A percentile compares a stretch with the other conserved stretches of the same genome.
Conservation (phyloP, 208 protist genomes). For the Porcisia deanei region DNA sequence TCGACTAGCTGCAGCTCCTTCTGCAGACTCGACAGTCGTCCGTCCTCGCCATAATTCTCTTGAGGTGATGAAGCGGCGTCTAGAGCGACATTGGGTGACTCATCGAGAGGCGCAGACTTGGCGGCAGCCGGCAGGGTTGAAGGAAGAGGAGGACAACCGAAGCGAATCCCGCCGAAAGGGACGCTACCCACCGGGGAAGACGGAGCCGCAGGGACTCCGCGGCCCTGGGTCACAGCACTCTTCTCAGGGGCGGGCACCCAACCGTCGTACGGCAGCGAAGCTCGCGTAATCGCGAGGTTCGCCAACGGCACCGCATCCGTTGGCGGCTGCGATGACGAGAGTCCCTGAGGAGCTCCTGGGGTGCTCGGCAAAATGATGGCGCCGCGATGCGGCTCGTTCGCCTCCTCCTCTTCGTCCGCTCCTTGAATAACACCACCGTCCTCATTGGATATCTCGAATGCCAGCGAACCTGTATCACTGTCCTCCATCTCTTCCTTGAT, state of each 20-base stretch:
- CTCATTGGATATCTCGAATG: background rate
- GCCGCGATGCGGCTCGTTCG: constrained; percentile 18
- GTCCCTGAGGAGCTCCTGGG: background rate
- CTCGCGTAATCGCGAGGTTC: background rate
- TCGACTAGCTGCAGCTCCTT: constrained; percentile 6
- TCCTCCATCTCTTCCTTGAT: constrained; percentile 9
- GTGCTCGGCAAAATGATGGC: constrained; percentile 12
- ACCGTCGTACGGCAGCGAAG: background rate
- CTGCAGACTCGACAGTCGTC: constrained; percentile 12
- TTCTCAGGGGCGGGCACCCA: background rate
- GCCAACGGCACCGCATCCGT: background rate
- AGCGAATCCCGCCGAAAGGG: background rate
- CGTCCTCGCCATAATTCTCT: constrained; percentile 13
- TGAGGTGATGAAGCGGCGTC: background rate
- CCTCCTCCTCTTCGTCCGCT: constrained; percentile 3
- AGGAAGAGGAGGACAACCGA: background rate
- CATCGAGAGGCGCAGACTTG: background rate
- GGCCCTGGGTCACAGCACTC: background rate
- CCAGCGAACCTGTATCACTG: background rate
- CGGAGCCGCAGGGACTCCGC: background rate
- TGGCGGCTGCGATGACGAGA: background rate
- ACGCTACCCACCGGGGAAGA: background rate
- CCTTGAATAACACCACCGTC: background rate
- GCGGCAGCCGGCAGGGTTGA: background rate
- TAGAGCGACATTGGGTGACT: background rate